Base-by-base conservation (phyloP, 2,329 filamentous ascomycete species). In the Daldinia sp. region DNA sequence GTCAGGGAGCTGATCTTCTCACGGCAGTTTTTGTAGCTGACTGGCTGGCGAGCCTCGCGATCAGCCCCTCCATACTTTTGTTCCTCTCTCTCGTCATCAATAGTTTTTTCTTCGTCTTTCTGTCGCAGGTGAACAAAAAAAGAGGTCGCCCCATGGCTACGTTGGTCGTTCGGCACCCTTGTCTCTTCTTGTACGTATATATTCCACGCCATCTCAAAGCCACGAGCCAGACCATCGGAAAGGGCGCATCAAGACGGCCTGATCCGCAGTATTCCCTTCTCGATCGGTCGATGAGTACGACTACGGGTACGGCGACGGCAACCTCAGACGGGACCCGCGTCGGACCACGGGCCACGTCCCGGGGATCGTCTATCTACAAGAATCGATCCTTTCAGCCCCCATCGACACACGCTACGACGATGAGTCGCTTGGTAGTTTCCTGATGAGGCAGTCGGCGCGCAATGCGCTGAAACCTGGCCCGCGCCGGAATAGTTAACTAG, bases 41-140 rank as follows among this genome's bases (percentile, higher is more conserved):
- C 69, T 73, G 69, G 70, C 57, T 69, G 58, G 57, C 57, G 59
- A 71, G 67, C 68, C 65, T 71, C 64, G 63, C 66, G 67, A 73
- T 73, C 66, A 69, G 65, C 66, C 70, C 69, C 61, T 69, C 68
- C 66, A 60, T 61, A 54, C 34, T 53, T 53, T 41, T 41, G 13
- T 13, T 39, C 35, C 21, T 37, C 3, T 53, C 23, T 10, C 15
- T 50, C 30, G 13, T 50, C 30, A 25, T 50, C 19, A 50, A 10
- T n/a, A 34, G 43, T 52, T 37, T 29, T 53, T 50, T 35, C 27
- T 17, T 25, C 43, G 34, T 34, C 35, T 35, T 35, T 7, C 23
- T 25, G 15, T 19, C 13, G 35, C 30, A 19, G 15, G 45, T 19
- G 19, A 48, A 45, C 27, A 32, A 23, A 51, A 41, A 30, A 32